A percentile compares a stretch with the other conserved stretches of the same genome.
Evolutionary conservation across 768 basidiomycete species (phyloP).

Genomic region (Lactarius tabidus): DNA sequence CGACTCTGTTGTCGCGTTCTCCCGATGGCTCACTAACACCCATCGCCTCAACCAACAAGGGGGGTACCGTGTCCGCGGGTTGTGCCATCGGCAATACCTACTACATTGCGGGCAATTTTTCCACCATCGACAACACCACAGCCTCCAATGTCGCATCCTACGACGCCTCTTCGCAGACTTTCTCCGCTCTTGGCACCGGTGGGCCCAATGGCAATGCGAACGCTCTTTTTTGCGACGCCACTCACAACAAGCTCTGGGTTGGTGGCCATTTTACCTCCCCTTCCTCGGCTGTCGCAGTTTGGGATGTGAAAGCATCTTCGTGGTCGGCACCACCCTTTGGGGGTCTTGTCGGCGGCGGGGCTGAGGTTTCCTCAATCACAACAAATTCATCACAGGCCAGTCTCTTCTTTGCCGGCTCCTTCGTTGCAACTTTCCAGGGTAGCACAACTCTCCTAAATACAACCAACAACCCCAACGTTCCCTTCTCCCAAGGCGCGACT

Average conservation of each 20-base stretch:
- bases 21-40: constrained; percentile 60
- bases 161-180: constrained; percentile 49
- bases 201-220: constrained; percentile 76
- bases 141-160: constrained; percentile 78
- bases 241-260: constrained; percentile 66
- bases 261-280: constrained; percentile 74
- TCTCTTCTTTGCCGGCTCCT: constrained; percentile 86
- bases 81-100: constrained; percentile 66
- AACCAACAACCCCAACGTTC: constrained; percentile 82
- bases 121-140: constrained; percentile 55
- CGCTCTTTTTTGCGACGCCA: constrained; percentile 71
- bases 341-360: constrained; percentile 69
- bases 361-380: constrained; percentile 71
- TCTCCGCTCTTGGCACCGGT: constrained; percentile 58
- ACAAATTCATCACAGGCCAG: constrained; percentile 66
- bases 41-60: constrained; percentile 74
- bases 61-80: constrained; percentile 71
- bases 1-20: constrained; percentile 66
- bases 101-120: constrained; percentile 84
- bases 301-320: constrained; percentile 53
- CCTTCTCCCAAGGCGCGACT: constrained; percentile 74
- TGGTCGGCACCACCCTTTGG: constrained; percentile 82
- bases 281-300: constrained; percentile 63
- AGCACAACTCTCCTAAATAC: constrained; percentile 49
- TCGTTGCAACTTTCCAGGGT: constrained; percentile 68